Conservation (phyloP, 148 eudicot species). For the Hydrangea macrophylla region DNA sequence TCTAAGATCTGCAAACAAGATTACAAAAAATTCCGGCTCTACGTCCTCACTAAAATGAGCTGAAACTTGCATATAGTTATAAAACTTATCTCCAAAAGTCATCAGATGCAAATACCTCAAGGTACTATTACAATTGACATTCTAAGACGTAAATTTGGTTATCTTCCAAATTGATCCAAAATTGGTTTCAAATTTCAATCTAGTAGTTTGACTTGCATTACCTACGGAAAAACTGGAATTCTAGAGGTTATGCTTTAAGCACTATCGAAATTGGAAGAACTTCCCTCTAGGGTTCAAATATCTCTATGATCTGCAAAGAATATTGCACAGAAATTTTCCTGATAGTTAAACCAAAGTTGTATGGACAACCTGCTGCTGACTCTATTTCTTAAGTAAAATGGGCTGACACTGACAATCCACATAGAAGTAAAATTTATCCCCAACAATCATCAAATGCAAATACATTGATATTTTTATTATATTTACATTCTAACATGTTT, state of each 20-base stretch:
- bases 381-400: not conserved
- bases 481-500: not conserved
- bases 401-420: not conserved
- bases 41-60: too few species aligned
- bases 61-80: too few species aligned
- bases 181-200: too few species aligned
- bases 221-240: not conserved
- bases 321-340: not conserved
- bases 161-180: too few species aligned
- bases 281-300: not conserved
- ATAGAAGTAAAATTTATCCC: constrained; percentile 4
- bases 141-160: too few species aligned
- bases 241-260: not conserved
- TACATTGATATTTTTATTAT: not conserved
- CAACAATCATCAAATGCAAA: not conserved
- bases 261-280: constrained; percentile 5
- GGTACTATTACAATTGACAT: too few species aligned
- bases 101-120: too few species aligned
- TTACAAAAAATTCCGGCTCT: too few species aligned
- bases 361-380: not conserved
- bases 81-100: too few species aligned
- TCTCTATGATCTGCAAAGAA: not conserved
- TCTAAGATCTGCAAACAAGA: too few species aligned
- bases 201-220: not conserved
- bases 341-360: not conserved